Evolutionary conservation across 495 filamentous ascomycete species (phyloP).

Genomic region (Pseudoneurospora amorphoporcata): DNA sequence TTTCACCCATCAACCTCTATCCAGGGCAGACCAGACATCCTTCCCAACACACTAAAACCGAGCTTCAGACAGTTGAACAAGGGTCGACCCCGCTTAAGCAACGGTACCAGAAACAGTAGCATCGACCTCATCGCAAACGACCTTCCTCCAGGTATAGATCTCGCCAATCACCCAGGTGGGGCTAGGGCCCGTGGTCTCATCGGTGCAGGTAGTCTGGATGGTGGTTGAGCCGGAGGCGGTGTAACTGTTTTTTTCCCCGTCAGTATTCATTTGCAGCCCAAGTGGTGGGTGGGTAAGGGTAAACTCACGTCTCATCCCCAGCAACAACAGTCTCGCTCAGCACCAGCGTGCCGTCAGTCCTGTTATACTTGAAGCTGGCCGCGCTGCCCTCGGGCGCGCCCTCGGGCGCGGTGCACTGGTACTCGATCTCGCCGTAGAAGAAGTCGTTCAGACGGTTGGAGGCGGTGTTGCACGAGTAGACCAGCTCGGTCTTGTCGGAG

Average conservation of each 20-base stretch:
- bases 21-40: no score
- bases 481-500: slow-evolving; percentile 17
- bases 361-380: slow-evolving; percentile 28
- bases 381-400: background rate
- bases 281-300: background rate
- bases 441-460: slow-evolving; percentile 23
- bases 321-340: slow-evolving; percentile 23
- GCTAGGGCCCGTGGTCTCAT: slow-evolving; percentile 23
- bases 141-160: slow-evolving; percentile 25
- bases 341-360: slow-evolving; percentile 17
- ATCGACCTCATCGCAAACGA: slow-evolving; percentile 24
- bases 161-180: slow-evolving; percentile 30
- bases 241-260: slow-evolving; percentile 19
- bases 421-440: slow-evolving; percentile 25
- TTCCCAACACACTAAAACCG: no score
- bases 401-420: slow-evolving; percentile 17
- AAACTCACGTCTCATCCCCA: slow-evolving; percentile 33
- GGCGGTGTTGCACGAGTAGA: slow-evolving; percentile 18
- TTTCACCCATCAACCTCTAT: no score
- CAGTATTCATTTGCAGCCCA: background rate
- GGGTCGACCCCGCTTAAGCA: slow-evolving; percentile 13
- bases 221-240: slow-evolving; percentile 22
- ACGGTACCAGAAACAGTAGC: slow-evolving; percentile 21
- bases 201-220: slow-evolving; percentile 25
- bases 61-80: no score